Evolutionary conservation across 2,329 filamentous ascomycete species (phyloP), one percentile per base, ranked within the genome.

Genomic region (Botrytis fragariae): DNA sequence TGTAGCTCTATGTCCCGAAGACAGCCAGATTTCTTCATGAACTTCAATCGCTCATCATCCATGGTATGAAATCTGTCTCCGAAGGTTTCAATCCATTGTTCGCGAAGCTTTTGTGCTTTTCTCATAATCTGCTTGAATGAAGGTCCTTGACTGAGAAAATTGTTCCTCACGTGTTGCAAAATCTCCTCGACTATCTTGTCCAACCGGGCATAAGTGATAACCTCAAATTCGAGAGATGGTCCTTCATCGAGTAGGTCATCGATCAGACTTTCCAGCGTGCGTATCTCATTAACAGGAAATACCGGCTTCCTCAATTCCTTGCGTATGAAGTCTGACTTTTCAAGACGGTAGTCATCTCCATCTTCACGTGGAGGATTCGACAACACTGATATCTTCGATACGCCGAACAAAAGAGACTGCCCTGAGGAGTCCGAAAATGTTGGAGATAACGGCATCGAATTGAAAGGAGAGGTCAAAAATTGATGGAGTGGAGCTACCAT

Each of bases 21-120:
- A 29, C 73, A 61, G 10, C 77, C 77, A 44, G 59, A 44, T 12
- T 48, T 39, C 44, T 73, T 69, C 74, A 79, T 75, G 35, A 76
- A 64, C 39, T 75, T 71, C 48, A 73, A 67, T 35, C 78, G 76
- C 25, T 71, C 65, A 10, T 57, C 37, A 45, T 79, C 76, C 51
- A 79, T 77, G 2, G 70, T 61, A 51, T 75, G 70, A 42, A 78
- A 79, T 29, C 61, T 51, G 3, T 59, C 61, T 14, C 72, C 75
- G 48, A 77, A 77, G 35, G 72, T 72, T 9, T 74, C 7, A 69
- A 76, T 69, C 79, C 79, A 80, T 44, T 73, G 76, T 16, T 67
- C 44, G 16, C 73, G 69, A 57, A 79, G 54, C 18, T 71, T 68
- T 18, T 45, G 35, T 14, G 75, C 76, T 45, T 73, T 74, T 10